Base-by-base conservation (phyloP, 805 yeast genomes). In the Debaryomyces tyrocola region DNA sequence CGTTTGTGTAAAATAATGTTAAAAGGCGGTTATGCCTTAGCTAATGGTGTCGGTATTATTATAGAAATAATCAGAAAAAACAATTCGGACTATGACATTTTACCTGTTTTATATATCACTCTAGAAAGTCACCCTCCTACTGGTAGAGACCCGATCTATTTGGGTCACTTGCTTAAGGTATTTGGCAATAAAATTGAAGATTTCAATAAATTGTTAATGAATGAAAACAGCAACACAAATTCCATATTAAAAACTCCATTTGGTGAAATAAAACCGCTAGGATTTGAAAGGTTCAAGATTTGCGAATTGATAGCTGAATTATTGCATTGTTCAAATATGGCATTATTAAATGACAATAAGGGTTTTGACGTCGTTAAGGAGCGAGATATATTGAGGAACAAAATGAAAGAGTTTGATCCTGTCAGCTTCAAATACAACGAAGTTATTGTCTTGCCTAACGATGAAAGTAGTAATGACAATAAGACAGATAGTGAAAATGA, bases 1-100 rank as follows among this genome's bases (percentile, higher is more conserved):
- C 54, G 54, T 28, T 55, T 73, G 21, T 70, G 77, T 46, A 48
- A 59, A 28, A 64, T 70, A 39, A 73, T 73, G 78, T 59, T 73
- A 34, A 64, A 69, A 43, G 77, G 77, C n/a, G 76, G 77, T 2
- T 70, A 70, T 46, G 74, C 76, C 4, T 62, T 73, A 50, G 73
- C 75, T n/a, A 73, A 72, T 46, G 77, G 77, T 7, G 78, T 73
- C n/a, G 78, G 78, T 3, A 73, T 73, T 42, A 65, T 73, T 39
- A 73, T 73, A 45, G 78, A 73, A 47, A 72, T 73, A 41, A 73
- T 73, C 47, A 56, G 78, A 17, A 73, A 73, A 45, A 73, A 73
- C 51, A 73, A 73, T 50, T 70, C 75, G 15, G 78, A 73, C 52
- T 73, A 73, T 50, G 78, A 73, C 52, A 65, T 71, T 44, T 63